phyloP scores from a whole-genome alignment of 345 rosid species.

The Dipteronia dyeriana region DNA sequence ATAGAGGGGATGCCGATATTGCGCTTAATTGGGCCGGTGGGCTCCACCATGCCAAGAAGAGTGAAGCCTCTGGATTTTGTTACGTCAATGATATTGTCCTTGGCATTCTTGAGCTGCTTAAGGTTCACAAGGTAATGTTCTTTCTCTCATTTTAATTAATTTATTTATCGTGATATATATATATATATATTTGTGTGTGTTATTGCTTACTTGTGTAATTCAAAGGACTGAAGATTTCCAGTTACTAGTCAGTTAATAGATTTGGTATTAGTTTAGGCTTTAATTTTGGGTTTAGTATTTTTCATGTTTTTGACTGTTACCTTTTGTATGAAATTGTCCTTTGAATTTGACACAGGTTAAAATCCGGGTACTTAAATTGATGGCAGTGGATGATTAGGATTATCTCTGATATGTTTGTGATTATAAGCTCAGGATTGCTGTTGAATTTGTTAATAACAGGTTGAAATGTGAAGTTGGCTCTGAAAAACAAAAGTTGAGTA shows the following conservation, averaged over 20 bases:
- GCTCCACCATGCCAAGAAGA: slow-evolving; percentile 95
- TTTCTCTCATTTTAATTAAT: not conserved
- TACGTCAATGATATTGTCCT: slow-evolving; percentile 94
- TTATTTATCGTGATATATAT: not conserved
- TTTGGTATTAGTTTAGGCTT: not conserved
- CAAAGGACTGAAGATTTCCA: not conserved
- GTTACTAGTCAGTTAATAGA: not conserved
- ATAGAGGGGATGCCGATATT: slow-evolving; percentile 83
- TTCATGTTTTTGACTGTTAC: not conserved
- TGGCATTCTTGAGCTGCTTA: slow-evolving; percentile 93
- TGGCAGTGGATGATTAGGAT: not conserved
- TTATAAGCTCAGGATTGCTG: not conserved
- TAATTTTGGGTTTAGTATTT: not conserved
- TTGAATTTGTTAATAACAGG: not conserved
- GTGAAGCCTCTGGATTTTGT: slow-evolving; percentile 98
- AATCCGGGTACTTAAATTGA: not conserved
- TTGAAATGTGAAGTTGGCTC: not conserved
- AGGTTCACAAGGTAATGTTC: slow-evolving; percentile 74
- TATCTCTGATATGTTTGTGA: not conserved
- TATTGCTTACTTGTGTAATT: not conserved
- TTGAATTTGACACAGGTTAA: not conserved
- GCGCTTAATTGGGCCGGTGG: slow-evolving; percentile 99
- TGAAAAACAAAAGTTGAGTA: not conserved
- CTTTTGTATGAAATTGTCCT: not conserved
- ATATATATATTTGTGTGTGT: not conserved